Evolutionary conservation across 2,329 filamentous ascomycete species (phyloP), one percentile per base, ranked within the genome.

Genomic region (Xylaria sp.): DNA sequence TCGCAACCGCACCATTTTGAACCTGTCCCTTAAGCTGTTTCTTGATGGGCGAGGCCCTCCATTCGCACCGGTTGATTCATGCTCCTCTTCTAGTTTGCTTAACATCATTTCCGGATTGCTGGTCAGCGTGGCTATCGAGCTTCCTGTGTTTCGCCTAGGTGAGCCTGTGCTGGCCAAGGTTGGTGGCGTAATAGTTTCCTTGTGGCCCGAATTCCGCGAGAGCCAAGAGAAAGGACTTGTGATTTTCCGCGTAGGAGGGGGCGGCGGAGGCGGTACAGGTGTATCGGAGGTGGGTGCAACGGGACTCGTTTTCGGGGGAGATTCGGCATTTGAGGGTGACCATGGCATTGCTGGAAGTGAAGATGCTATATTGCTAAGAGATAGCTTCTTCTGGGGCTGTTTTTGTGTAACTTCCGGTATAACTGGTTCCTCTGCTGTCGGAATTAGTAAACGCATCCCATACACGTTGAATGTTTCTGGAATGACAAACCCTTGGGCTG

Each of bases 221-320:
- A 96, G 84, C 89, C 92, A 94, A 40, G 92, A 87, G 71, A 96
- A 96, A n/a, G 91, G 92, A 69, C 92, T 92, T 8, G 92, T 94
- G 58, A 96, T 85, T 76, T 95, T 96, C 72, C 92, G 83, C 63
- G 84, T 68, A 12, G 80, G 78, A 2, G 82, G 66, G 25, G 74
- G 71, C 4, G 77, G 71, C 3, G 77, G 75, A 17, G 73, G 67
- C 1, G 69, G 64, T 19, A 78, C 75, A 46, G 79, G 75, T 23
- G 76, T 75, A 40, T 77, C 74, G 57, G 78, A 61, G 40, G 73
- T 66, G 56, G 73, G 69, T 65, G 73, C 70, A 53, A 68, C 66
- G 70, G 77, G 67, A 70, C 78, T 72, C 63, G 78, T 81, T 73
- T 84, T 87, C 15, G 79, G 72, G 3, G 81, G 78, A 21, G 81